Evolutionary conservation across 768 basidiomycete genomes (phyloP).

Genomic region (Suillus ampliporus): DNA sequence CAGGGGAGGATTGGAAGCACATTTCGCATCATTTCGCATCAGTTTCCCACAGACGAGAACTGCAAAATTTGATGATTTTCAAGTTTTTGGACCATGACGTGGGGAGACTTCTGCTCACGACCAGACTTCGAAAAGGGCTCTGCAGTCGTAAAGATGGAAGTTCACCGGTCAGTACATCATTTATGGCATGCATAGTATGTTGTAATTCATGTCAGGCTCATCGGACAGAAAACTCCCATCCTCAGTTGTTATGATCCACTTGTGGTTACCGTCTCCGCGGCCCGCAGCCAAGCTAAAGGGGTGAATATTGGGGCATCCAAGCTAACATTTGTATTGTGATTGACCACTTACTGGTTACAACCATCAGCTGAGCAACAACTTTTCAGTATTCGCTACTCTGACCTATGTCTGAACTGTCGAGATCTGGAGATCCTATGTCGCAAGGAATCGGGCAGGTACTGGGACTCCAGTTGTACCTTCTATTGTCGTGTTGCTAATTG

Average conservation of each 20-base stretch:
- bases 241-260: not conserved
- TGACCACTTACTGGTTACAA: not conserved
- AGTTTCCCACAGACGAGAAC: not conserved
- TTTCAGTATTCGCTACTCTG: not conserved
- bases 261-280: not conserved
- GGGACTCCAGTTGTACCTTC: not conserved
- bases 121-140: not conserved
- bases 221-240: constrained; percentile 1
- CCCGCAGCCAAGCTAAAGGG: not conserved
- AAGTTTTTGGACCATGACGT: not conserved
- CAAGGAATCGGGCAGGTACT: not conserved
- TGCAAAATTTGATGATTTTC: not conserved
- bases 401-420: not conserved
- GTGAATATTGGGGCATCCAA: not conserved
- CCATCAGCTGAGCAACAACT: not conserved
- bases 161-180: not conserved
- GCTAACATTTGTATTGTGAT: not conserved
- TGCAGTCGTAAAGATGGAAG: not conserved
- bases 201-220: not conserved
- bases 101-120: not conserved
- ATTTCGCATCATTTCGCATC: not conserved
- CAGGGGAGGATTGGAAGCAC: not conserved
- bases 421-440: not conserved
- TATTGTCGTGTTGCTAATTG: not conserved
- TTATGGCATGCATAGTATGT: not conserved